Base-by-base conservation (phyloP, 2,329 filamentous ascomycete species). In the Ascochyta lentis region DNA sequence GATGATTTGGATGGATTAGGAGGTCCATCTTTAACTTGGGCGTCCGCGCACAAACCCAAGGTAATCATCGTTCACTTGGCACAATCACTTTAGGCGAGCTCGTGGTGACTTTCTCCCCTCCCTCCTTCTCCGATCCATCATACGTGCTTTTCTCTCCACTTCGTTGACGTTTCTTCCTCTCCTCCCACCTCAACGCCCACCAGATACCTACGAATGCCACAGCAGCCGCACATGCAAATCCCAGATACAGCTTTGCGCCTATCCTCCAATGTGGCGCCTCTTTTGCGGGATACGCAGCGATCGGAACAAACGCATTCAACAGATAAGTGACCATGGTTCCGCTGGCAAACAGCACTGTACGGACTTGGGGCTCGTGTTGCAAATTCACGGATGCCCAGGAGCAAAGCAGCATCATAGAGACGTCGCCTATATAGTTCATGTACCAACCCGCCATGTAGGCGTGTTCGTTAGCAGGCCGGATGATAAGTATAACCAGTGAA, bases 371-470 rank as follows among this genome's bases (percentile, higher is more conserved):
- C 31, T 58, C 55, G 29, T 50, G 24, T 34, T 58, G 55, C n/a
- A 58, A 34, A 22, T 54, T 26, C 15, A 26, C 41, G 8, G 55
- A 54, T 26, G 56, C 51, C 46, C 56, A 59, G 12, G 51, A 42
- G 26, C 47, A 52, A 4, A 59, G 47, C 12, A 55, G 37, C 51
- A 56, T 49, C 19, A 31, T 58, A 3, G 53, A 50, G 5, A 56
- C 46, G 16, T 46, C 53, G 3, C 46, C 41, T 16, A 52, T 42
- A 24, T 55, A 52, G 31, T 56, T 52, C 13, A 59, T 38, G 24
- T 59, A 59, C 56, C 47, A 59, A 8, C 51, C 56, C 3, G 42
- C 42, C 51, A 59, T 59, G 34, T 55, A 59, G 19, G 52, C 56
- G 15, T 52, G 47, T 31, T 59, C 46, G 24, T 55, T 56, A 5